Conservation (phyloP, 768 basidiomycete species). For the Leccinum broughii region DNA sequence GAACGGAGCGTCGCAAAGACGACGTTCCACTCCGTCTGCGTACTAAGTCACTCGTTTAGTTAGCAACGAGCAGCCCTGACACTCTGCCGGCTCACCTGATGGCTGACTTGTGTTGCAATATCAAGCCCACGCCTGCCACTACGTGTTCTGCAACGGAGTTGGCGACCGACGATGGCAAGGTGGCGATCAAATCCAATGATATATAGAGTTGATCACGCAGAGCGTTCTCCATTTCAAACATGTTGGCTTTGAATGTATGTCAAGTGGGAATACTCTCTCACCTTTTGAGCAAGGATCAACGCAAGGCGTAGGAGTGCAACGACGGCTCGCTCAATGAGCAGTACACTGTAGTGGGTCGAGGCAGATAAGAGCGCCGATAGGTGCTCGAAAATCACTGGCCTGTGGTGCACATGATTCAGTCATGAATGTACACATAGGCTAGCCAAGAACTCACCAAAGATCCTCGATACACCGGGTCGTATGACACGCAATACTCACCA, state of each 20-base stretch:
- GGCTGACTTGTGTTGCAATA: conserved; percentile 75
- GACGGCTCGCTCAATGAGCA: conserved; percentile 92
- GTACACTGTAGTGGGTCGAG: conserved; percentile 79
- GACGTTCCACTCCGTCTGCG: conserved; percentile 95
- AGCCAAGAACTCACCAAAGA: conserved; percentile 63
- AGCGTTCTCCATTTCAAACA: conserved; percentile 50
- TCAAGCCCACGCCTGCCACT: conserved; percentile 74
- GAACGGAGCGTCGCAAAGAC: conserved; percentile 85
- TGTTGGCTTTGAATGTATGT: background rate
- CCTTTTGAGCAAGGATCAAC: conserved; percentile 76
- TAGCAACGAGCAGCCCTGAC: background rate
- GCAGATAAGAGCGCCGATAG: conserved; percentile 76
- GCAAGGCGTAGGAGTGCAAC: conserved; percentile 87
- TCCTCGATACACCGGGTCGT: conserved; percentile 80
- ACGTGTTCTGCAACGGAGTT: conserved; percentile 90
- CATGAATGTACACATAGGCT: background rate
- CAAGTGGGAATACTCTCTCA: conserved; percentile 37
- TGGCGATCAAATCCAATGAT: conserved; percentile 86
- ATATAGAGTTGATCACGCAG: conserved; percentile 94
- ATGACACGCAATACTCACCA: conserved; percentile 86
- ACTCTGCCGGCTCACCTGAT: conserved; percentile 45
- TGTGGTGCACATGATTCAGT: conserved; percentile 32
- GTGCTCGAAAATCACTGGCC: conserved; percentile 96
- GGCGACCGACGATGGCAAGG: conserved; percentile 73
- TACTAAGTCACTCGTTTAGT: conserved; percentile 43